Conservation (phyloP, 2,329 filamentous ascomycete genomes). For the Helminthosporium solani region DNA sequence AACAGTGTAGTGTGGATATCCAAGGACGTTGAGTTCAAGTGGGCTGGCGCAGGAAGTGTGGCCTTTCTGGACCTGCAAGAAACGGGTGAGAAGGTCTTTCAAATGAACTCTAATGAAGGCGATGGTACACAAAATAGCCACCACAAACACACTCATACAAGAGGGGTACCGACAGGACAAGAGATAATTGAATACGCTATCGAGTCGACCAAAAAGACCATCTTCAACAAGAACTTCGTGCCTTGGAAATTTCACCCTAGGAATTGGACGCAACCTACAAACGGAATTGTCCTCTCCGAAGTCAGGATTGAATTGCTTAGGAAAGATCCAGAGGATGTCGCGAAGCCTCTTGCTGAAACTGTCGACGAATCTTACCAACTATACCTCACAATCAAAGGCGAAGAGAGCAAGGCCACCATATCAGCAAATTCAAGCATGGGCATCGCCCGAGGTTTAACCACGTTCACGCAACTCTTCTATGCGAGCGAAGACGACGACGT, state of each 20-base stretch:
- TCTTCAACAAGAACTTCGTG: conserved; percentile 69
- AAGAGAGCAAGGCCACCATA: conserved; percentile 62
- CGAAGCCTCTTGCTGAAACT: conserved; percentile 62
- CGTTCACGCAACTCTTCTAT: conserved; percentile 77
- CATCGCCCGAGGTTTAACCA: conserved; percentile 70
- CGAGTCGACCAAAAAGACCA: conserved; percentile 58
- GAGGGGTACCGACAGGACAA: conserved; percentile 47
- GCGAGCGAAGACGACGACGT: conserved; percentile 60
- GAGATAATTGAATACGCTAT: conserved; percentile 51
- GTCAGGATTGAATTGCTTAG: conserved; percentile 63
- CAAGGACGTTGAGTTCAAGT: conserved; percentile 38
- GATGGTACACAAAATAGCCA: conserved; percentile 6
- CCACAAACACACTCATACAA: conserved; percentile 8
- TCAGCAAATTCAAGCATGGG: conserved; percentile 67
- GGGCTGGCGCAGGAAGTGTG: conserved; percentile 38
- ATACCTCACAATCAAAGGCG: conserved; percentile 58
- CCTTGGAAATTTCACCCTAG: conserved; percentile 76
- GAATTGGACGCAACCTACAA: conserved; percentile 62
- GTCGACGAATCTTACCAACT: conserved; percentile 78
- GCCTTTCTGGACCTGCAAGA: conserved; percentile 18
- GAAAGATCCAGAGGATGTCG: conserved; percentile 54
- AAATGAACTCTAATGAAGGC: conserved; percentile 21
- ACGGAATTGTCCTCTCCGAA: conserved; percentile 56
- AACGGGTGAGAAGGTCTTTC: conserved; percentile 15
- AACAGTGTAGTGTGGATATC: conserved; percentile 44